Evolutionary conservation across 805 yeast species (phyloP), one percentile per base, ranked within the genome.

Genomic region (Gaillardinia entomophila): DNA sequence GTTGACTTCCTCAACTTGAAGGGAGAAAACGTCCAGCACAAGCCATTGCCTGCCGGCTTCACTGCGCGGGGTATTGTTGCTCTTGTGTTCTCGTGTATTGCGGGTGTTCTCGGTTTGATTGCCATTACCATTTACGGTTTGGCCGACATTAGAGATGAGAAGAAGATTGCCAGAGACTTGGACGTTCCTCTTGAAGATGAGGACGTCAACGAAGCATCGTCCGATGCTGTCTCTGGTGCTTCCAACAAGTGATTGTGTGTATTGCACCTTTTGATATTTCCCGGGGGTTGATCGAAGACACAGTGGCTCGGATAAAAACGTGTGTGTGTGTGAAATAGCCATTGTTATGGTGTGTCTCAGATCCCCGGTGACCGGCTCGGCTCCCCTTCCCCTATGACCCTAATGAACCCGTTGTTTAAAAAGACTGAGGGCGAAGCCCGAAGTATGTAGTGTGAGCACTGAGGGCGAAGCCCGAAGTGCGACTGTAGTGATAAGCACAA

Each of bases 11-110:
- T 77, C 36, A 80, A 90, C 57, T 70, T 92, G 46, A 58, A 69
- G 8, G 94, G 94, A 40, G 77, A 86, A 65, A 80, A 82, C 55
- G 68, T 71, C 25, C 97, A 89, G 65, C 66, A 43, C 22, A 65
- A 67, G 42, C 46, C 62, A 26, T 73, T 92, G 49, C 97, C 97
- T 28, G 54, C 70, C 28, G 97, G 97, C 13, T 92, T 92, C 75
- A 90, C 97, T 31, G 85, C 95, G 36, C 79, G 82, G 55, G 98
- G 98, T 68, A 80, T 82, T 55, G 95, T 90, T 33, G 97, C 97
- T 10, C 66, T 92, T 59, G 90, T 82, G 13, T 90, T 92, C 71
- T 86, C 96, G 5, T 76, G 85, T 69, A 51, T 90, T 46, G 75
- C 95, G 31, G 98, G 92, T 52, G 54, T 86, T 41, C 60, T 86